phyloP scores from a whole-genome alignment of 495 filamentous ascomycete species.

The Astrothelium subdiscretum region DNA sequence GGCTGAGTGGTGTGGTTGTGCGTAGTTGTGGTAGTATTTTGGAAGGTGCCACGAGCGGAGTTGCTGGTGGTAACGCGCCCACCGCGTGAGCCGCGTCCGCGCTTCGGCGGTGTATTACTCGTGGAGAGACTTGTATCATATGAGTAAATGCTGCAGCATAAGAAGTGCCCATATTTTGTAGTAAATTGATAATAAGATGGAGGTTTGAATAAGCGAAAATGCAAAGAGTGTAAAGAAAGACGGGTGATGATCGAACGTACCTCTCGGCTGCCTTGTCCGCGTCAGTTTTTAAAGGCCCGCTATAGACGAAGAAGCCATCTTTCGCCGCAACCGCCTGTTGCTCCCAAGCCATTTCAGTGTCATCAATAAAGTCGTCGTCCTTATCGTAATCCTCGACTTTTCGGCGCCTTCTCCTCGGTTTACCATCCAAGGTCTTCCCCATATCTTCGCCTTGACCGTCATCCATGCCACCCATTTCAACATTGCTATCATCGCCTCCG shows the following conservation, averaged over 20 bases:
- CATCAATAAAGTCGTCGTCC: constrained; percentile 94
- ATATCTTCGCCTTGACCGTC: constrained; percentile 26
- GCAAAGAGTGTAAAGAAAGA: background rate
- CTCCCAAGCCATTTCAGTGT: constrained; percentile 91
- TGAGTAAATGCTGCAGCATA: background rate
- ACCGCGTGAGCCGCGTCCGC: constrained; percentile 59
- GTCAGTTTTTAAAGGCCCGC: constrained; percentile 48
- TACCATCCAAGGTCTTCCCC: constrained; percentile 39
- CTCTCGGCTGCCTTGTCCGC: background rate
- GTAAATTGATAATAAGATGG: background rate
- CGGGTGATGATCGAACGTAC: background rate
- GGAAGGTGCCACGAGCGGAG: constrained; percentile 26
- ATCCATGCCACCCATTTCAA: constrained; percentile 56
- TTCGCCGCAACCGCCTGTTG: constrained; percentile 87
- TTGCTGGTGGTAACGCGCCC: constrained; percentile 29
- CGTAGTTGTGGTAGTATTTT: background rate
- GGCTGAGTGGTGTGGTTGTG: background rate
- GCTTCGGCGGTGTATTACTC: constrained; percentile 45
- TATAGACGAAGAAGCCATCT: constrained; percentile 45
- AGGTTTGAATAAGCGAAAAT: background rate
- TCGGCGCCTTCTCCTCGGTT: constrained; percentile 63
- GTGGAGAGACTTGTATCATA: background rate
- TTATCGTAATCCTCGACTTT: constrained; percentile 95
- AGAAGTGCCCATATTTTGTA: too few relatives aligned
- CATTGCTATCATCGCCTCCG: constrained; percentile 46